Evolutionary conservation across 2,329 filamentous ascomycete genomes (phyloP), one percentile per base, ranked within the genome.

Genomic region (Ascosphaera aggregata): DNA sequence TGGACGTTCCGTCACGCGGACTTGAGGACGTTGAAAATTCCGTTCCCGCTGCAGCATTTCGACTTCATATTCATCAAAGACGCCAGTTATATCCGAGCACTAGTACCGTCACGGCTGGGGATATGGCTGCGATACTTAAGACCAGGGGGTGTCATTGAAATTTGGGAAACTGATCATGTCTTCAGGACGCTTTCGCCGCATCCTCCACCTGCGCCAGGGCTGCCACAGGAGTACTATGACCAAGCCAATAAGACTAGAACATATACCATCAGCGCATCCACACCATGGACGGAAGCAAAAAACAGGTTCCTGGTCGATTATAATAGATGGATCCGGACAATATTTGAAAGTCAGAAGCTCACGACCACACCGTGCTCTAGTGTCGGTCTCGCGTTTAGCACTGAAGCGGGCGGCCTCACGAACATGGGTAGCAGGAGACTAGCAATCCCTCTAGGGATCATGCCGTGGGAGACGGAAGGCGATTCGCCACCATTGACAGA

Each of bases 1-100:
- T 93, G 84, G 82, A 73, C 66, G 9, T 94, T 93, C 53, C 71
- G 92, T 39, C 79, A 85, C 51, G 82, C 93, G 53, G 85, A 94
- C 55, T 59, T 92, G 45, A 75, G 81, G 42, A 69, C 71, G 43
- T 54, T 67, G 2, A 80, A 81, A 1, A 70, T 85, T 49, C 86
- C 86, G 0, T 82, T 93, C 45, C 65, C 72, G 2, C 71, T 81
- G 43, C 75, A 68, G 27, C 76, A 85, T 48, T 94, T 91, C 54
- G 82, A 93, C 53, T 66, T 93, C 32, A 69, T 95, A 48, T 82
- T 93, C 64, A 67, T 81, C 51, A 93, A 93, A 55, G 84, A 93
- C 52, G 61, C 82, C 49, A 76, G 73, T 40, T 64, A 89, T 45
- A 62, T 70, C 41, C 68, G 73, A 24, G 61, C 67, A 35, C 51